Evolutionary conservation across 345 rosid species (phyloP).

Genomic region (Moringa oleifera): DNA sequence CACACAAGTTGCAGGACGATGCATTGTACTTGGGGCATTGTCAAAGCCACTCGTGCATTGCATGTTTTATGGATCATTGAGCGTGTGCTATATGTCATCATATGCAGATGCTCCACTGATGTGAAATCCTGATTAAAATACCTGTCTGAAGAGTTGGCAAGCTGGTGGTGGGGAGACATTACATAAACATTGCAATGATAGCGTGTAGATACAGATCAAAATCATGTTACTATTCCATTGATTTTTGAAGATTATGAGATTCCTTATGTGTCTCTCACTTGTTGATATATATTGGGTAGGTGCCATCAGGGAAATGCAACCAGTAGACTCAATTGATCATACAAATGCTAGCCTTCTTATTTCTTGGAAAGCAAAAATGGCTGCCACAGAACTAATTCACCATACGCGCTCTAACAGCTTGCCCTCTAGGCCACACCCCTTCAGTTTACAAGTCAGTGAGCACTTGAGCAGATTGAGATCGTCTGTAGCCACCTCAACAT

Average conservation of each 20-base stretch:
- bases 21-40: too few relatives aligned
- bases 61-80: too few relatives aligned
- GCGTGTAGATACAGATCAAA: not conserved
- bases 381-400: not conserved
- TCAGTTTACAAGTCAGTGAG: constrained; percentile 14
- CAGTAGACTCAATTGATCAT: not conserved
- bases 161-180: constrained; percentile 10
- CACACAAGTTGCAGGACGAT: too few relatives aligned
- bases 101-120: too few relatives aligned
- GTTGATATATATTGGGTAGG: constrained; percentile 2
- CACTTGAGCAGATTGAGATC: constrained; percentile 18
- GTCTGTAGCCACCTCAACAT: constrained; percentile 8
- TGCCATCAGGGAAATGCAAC: constrained; percentile 3
- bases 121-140: not conserved
- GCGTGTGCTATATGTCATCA: too few relatives aligned
- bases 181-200: not conserved
- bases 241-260: constrained; percentile 10
- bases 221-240: constrained; percentile 1
- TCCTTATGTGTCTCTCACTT: constrained; percentile 11
- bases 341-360: not conserved
- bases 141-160: not conserved
- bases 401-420: constrained; percentile 28
- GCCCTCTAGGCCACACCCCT: constrained; percentile 23
- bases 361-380: not conserved
- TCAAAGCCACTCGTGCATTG: too few relatives aligned